Base-by-base conservation (phyloP, 192 early-diverging fungal genomes). In the Coemansia sp. region DNA sequence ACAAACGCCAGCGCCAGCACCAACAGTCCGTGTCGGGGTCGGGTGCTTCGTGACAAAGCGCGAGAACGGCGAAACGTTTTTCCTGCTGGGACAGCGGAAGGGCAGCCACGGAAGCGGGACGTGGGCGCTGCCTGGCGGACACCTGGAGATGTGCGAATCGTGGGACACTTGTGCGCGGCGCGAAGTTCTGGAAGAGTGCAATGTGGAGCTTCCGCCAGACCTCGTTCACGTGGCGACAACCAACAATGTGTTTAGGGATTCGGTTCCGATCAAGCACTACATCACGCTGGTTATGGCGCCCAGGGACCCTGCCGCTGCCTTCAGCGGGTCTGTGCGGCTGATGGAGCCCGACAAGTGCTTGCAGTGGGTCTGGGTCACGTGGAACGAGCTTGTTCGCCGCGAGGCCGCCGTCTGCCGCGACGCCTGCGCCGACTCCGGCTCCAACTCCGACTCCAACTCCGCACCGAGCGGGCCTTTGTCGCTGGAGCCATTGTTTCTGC, bases 31-130 rank as follows among this genome's bases (percentile, higher is more conserved):
- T 51, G 48, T 84, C 3, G 62, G 65, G 4, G 54, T 70, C 39
- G 84, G 65, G 36, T 79, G 78, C 45, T 45, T 49, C 21, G 77
- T 83, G 36, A 77, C 71, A 41, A 76, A 71, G 42, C 57, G 47
- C 18, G 66, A 46, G 15, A 57, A 36, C 36, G 68, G 51, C 43
- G 63, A 62, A 7, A 67, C 41, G 22, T 78, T 62, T 12, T 67
- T 67, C n/a, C 41, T 73, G 3, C n/a, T 67, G 0, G 71, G 65
- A 21, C 16, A 63, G 45, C 41, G 65, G 4, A 40, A 62, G 45
- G 60, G 71, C 65, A 67, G 71, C 43, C 64, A 66, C 51, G 61
- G 64, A 8, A 40, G 42, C 19, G 57, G 37, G 48, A 62, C 54
- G 36, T 62, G 64, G 64, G 64, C 49, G 15, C 65, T 71, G 16